These are phyloP conservation scores for Pezicula neosporulosa DNA, from an alignment of 2,329 filamentous ascomycete genomes.

Conservation along the genomic window DNA sequence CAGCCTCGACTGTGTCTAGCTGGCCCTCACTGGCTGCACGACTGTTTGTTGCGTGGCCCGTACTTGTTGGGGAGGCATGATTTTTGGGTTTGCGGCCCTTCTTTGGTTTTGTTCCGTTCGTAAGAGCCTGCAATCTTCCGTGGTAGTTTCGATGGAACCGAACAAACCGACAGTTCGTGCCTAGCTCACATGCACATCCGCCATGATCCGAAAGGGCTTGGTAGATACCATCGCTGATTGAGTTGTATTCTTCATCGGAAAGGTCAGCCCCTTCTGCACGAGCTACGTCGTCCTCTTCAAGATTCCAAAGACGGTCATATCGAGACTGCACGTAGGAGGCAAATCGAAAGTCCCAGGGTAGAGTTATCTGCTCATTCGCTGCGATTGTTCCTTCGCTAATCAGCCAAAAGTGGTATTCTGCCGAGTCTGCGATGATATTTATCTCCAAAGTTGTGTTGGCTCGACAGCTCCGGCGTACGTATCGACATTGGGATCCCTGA, in stretches of 20 bases:
- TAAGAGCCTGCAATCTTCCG: constrained; percentile 43
- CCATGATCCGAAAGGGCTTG: constrained; percentile 74
- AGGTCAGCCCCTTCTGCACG: constrained; percentile 24
- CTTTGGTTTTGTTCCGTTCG: constrained; percentile 29
- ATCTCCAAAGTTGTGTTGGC: constrained; percentile 89
- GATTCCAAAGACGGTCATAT: constrained; percentile 56
- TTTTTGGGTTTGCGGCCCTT: constrained; percentile 45
- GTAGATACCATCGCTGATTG: constrained; percentile 62
- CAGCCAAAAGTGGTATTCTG: constrained; percentile 90
- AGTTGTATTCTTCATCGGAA: constrained; percentile 55
- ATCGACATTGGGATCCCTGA: constrained; percentile 83
- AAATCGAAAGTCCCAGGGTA: constrained; percentile 65
- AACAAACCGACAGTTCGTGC: constrained; percentile 59
- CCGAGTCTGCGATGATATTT: constrained; percentile 66
- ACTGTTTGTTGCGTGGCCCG: constrained; percentile 59
- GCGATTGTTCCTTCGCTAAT: constrained; percentile 76
- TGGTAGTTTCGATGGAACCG: constrained; percentile 59
- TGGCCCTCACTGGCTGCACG: constrained; percentile 61
- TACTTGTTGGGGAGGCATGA: constrained; percentile 59
- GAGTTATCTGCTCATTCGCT: constrained; percentile 59
- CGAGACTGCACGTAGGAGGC: constrained; percentile 50
- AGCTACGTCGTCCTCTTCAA: constrained; percentile 54
- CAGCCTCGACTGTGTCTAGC: constrained; percentile 45
- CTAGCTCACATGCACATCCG: constrained; percentile 71
- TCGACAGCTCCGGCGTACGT: constrained; percentile 86